phyloP scores from a whole-genome alignment of 768 basidiomycete genomes.

The Suillus subluteus region DNA sequence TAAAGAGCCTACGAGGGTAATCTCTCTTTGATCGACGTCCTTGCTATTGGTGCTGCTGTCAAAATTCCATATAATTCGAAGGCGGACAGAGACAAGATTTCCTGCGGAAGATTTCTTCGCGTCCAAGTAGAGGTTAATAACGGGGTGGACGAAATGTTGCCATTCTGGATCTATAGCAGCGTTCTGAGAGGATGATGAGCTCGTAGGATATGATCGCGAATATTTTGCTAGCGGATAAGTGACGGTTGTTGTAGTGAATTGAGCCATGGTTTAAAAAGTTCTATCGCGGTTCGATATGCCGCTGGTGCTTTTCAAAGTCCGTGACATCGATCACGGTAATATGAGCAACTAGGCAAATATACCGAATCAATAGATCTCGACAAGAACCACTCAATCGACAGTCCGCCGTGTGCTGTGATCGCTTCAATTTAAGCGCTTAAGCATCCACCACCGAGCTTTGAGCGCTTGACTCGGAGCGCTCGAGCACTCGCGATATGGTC shows the following conservation, averaged over 20 bases:
- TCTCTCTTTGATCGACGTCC: constrained; percentile 52
- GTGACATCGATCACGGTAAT: too few species aligned
- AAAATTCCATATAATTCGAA: constrained; percentile 69
- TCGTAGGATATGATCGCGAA: constrained; percentile 63
- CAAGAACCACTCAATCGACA: too few species aligned
- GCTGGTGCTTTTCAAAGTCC: too few species aligned
- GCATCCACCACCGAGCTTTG: neutral
- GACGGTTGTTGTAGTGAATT: constrained; percentile 56
- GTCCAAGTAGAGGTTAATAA: constrained; percentile 65
- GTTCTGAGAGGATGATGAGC: constrained; percentile 16
- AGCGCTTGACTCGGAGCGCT: too few species aligned
- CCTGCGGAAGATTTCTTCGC: constrained; percentile 51
- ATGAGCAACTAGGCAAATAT: too few species aligned
- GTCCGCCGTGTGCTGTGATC: neutral
- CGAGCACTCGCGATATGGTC: too few species aligned
- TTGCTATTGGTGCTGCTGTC: constrained; percentile 40
- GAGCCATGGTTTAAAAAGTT: constrained; percentile 15
- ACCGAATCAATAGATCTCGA: too few species aligned
- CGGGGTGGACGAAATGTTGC: constrained; percentile 79
- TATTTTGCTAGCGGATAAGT: constrained; percentile 66
- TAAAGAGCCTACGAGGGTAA: constrained; percentile 62
- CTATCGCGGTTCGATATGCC: too few species aligned
- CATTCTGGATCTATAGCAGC: constrained; percentile 53
- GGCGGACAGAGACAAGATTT: constrained; percentile 62
- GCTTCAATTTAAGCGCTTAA: too few species aligned